phyloP scores from a whole-genome alignment of 768 basidiomycete genomes.

The Saitozyma sp. region DNA sequence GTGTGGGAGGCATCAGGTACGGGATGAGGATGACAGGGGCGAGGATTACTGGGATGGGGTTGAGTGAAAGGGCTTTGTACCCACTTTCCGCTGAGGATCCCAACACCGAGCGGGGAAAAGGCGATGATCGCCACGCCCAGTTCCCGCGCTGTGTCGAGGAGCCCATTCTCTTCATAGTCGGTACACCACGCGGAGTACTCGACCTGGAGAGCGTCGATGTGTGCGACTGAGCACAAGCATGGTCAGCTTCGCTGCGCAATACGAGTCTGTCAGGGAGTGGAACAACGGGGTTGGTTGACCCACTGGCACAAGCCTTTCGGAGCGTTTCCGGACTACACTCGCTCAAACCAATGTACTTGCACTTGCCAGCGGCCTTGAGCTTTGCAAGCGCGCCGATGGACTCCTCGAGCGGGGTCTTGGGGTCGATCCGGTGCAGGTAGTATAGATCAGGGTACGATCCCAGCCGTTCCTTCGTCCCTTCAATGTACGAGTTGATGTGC shows the following conservation, averaged over 20 bases:
- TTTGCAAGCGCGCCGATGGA: slow-evolving; percentile 39
- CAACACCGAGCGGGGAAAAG: slow-evolving; percentile 55
- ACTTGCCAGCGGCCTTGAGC: slow-evolving; percentile 43
- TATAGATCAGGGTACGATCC: slow-evolving; percentile 38
- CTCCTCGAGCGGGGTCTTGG: slow-evolving; percentile 34
- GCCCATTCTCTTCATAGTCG: slow-evolving; percentile 48
- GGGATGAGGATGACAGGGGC: too few relatives aligned
- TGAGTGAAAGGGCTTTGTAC: too few relatives aligned
- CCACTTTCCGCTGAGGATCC: slow-evolving; percentile 48
- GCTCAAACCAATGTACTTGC: slow-evolving; percentile 47
- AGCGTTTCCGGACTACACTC: slow-evolving; percentile 46
- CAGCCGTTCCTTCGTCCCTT: slow-evolving; percentile 28
- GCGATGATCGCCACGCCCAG: slow-evolving; percentile 56
- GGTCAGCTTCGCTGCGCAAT: too few relatives aligned
- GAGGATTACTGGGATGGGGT: too few relatives aligned
- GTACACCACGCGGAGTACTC: slow-evolving; percentile 49
- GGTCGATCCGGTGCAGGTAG: slow-evolving; percentile 47
- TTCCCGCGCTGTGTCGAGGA: slow-evolving; percentile 53
- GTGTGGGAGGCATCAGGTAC: too few relatives aligned
- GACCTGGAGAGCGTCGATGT: slow-evolving; percentile 47
- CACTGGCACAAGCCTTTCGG: slow-evolving; percentile 35
- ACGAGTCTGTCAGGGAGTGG: too few relatives aligned
- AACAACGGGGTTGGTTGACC: not conserved
- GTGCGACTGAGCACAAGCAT: slow-evolving; percentile 15
- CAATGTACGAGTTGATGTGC: slow-evolving; percentile 38